Evolutionary conservation across 768 basidiomycete genomes (phyloP), one percentile per base, ranked within the genome.

Genomic region (Suillus fuscotomentosus): DNA sequence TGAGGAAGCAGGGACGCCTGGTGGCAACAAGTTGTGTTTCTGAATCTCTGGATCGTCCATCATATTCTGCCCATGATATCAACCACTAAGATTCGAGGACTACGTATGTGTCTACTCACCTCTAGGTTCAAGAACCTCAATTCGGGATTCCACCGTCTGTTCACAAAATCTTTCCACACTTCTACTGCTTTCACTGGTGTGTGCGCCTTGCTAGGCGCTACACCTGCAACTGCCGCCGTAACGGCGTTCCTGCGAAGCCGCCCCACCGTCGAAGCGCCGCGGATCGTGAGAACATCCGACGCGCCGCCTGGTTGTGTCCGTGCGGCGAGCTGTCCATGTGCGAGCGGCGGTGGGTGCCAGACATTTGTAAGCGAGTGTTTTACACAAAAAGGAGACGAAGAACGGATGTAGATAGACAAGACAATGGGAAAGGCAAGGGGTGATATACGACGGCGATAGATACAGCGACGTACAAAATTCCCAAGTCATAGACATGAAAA

Each of bases 111-210:
- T 15, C 17, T 31, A 78, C 91, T 76, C 73, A 93, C 94, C 81
- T 93, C 91, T 61, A 95, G 86, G 73, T 95, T 92, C 47, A 95
- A 81, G 73, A 88, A 92, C 68, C 83, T 85, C 3, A 78, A 72
- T 57, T 91, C 86, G 2, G 86, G 73, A 75, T 92, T 88, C 82
- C 86, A 95, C 60, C 94, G 83, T 65, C 81, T 86, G 66, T 86
- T 77, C 45, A 95, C 88, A 69, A 94, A 83, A 69, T 90, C 84
- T 70, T 83, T 83, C 91, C 92, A 93, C n/a, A 85, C 75, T 63
- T 91, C 88, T 34, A 94, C 76, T 34, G 76, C 69, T 75, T 79
- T 76, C 76, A 80, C 63, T 59, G 70, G 68, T 47, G 74, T 70
- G 48, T 71, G 45, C 50, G 54, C 64, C 63, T 72, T 64, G 60